Percentiles rank a stretch among this genome's conserved stretches.
These are phyloP conservation scores for Pinus albicaulis DNA, from an alignment of 75 land plant species.

Conservation along the genomic window DNA sequence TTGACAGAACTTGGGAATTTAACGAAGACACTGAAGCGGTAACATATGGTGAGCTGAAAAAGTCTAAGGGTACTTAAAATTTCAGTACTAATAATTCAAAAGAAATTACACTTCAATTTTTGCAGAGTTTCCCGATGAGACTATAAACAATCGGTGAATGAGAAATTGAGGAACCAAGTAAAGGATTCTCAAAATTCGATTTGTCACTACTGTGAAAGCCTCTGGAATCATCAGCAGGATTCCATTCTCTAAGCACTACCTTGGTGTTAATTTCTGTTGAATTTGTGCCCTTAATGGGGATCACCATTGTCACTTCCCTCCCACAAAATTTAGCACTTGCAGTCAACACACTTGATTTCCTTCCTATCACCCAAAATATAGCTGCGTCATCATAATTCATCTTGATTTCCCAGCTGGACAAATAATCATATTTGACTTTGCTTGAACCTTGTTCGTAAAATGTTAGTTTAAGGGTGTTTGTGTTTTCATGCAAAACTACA, in stretches of 20 bases:
- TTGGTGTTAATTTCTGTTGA: conserved; percentile 55
- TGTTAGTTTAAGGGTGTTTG: conserved; percentile 56
- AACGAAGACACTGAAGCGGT: conserved; percentile 71
- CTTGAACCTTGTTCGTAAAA: conserved; percentile 60
- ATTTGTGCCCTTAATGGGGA: conserved; percentile 73
- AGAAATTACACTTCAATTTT: no score
- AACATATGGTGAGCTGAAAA: conserved; percentile 34
- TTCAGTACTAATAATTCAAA: conserved; percentile 17
- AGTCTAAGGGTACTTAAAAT: conserved; percentile 43
- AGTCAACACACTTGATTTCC: conserved; percentile 52
- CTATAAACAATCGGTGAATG: no score
- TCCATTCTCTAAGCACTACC: no score
- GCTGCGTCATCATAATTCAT: conserved; percentile 81
- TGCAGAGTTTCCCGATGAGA: no score
- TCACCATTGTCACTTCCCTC: conserved; percentile 63
- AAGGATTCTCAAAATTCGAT: no score
- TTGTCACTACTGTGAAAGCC: no score
- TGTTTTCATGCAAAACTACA: conserved; percentile 80
- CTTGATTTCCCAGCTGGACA: conserved; percentile 92
- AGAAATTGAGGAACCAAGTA: no score
- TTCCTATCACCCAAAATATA: conserved; percentile 89
- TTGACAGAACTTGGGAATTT: conserved; percentile 72
- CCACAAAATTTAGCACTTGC: conserved; percentile 69
- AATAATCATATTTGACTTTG: conserved; percentile 65
- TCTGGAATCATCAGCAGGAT: no score